These are phyloP conservation scores for Fusarium stilboides DNA, from an alignment of 2,329 filamentous ascomycete species.

Conservation along the genomic window DNA sequence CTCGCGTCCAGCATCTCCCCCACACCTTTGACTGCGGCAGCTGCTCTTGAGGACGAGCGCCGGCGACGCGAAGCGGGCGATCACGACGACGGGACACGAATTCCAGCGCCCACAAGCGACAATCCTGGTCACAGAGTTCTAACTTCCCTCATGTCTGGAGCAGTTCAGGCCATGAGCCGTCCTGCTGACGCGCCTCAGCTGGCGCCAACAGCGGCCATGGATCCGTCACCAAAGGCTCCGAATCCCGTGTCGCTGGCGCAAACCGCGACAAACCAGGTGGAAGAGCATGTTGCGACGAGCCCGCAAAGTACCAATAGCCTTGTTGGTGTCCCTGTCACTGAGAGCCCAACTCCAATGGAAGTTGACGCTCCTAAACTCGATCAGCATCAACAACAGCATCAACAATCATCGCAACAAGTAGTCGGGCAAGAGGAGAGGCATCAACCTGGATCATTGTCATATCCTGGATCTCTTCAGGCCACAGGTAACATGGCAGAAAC, in stretches of 20 bases:
- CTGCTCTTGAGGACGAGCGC: slow-evolving; percentile 68
- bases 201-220: slow-evolving; percentile 62
- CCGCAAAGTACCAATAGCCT: slow-evolving; percentile 63
- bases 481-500: slow-evolving; percentile 61
- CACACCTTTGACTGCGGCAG: slow-evolving; percentile 66
- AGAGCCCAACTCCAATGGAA: slow-evolving; percentile 70
- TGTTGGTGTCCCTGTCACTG: slow-evolving; percentile 61
- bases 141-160: slow-evolving; percentile 68
- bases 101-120: slow-evolving; percentile 64
- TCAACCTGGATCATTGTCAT: slow-evolving; percentile 67
- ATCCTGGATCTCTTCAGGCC: slow-evolving; percentile 66
- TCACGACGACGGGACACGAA: slow-evolving; percentile 58
- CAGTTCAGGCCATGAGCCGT: slow-evolving; percentile 68
- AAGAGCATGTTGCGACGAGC: slow-evolving; percentile 60
- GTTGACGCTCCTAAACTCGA: slow-evolving; percentile 58
- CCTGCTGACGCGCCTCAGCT: slow-evolving; percentile 66
- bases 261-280: slow-evolving; percentile 53
- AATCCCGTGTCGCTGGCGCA: slow-evolving; percentile 54
- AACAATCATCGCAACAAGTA: slow-evolving; percentile 56
- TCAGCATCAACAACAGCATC: slow-evolving; percentile 48
- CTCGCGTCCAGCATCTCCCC: slow-evolving; percentile 61
- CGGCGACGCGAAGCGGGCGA: slow-evolving; percentile 60
- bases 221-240: slow-evolving; percentile 57
- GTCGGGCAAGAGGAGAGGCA: slow-evolving; percentile 67
- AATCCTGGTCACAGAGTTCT: slow-evolving; percentile 69